These are phyloP conservation scores for Candida mesenterica DNA, from an alignment of 1,139 yeast species.

Conservation along the genomic window DNA sequence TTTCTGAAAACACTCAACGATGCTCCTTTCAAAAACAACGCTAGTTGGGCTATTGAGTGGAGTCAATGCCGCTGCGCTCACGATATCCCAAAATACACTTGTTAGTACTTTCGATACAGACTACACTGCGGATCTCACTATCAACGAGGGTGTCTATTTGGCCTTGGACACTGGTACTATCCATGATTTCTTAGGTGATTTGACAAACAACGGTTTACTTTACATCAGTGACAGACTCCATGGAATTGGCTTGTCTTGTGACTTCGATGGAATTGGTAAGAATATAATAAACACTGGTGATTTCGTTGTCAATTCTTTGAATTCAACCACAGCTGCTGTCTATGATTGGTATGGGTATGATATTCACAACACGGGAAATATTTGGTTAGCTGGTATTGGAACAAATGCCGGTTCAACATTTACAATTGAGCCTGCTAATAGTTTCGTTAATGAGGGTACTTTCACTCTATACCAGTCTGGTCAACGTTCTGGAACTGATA, in stretches of 20 bases:
- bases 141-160: background rate
- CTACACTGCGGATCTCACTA: background rate
- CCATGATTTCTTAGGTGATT: background rate
- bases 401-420: background rate
- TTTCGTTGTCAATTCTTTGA: background rate
- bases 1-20: no score
- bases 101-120: background rate
- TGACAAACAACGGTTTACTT: background rate
- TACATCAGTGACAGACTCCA: background rate
- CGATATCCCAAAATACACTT: background rate
- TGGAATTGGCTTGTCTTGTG: background rate
- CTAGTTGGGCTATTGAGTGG: background rate
- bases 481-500: background rate
- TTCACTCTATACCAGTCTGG: background rate
- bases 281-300: background rate
- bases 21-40: no score
- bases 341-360: background rate
- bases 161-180: background rate
- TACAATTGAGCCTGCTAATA: background rate
- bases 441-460: background rate
- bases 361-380: background rate
- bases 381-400: background rate
- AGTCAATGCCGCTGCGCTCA: background rate
- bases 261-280: background rate
- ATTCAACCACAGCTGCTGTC: background rate